phyloP scores from a whole-genome alignment of 345 rosid genomes.

The Eucalyptus erythrocorys region DNA sequence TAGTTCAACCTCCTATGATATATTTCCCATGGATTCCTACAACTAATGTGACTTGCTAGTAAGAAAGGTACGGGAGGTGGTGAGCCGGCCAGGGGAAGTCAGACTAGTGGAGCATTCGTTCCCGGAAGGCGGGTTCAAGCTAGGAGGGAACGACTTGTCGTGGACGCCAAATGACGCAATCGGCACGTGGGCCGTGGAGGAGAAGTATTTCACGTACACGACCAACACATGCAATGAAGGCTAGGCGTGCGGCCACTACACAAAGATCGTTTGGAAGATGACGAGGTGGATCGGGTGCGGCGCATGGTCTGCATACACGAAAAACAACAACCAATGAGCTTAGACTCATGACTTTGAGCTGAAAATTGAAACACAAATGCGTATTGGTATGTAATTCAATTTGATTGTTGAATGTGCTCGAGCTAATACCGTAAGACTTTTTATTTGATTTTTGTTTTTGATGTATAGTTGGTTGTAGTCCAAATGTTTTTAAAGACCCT shows the following conservation, averaged over 20 bases:
- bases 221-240: constrained; percentile 44
- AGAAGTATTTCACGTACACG: constrained; percentile 33
- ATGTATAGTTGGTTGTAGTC: too few species aligned
- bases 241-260: constrained; percentile 71
- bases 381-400: too few species aligned
- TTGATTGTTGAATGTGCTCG: too few species aligned
- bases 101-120: constrained; percentile 60
- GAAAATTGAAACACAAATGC: too few species aligned
- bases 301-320: constrained; percentile 34
- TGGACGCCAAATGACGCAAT: constrained; percentile 56
- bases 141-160: constrained; percentile 54
- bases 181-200: constrained; percentile 54
- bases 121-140: constrained; percentile 40
- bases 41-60: constrained; percentile 4
- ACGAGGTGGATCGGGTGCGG: constrained; percentile 67
- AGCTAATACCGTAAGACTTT: too few species aligned
- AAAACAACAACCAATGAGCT: too few species aligned
- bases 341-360: too few species aligned
- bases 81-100: constrained; percentile 28
- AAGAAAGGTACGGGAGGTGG: constrained; percentile 38
- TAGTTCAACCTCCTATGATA: neutral
- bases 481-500: too few species aligned
- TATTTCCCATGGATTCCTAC: neutral
- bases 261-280: constrained; percentile 74
- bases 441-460: too few species aligned